These are phyloP conservation scores for Salix brachista DNA, from an alignment of 345 rosid genomes.

Conservation along the genomic window DNA sequence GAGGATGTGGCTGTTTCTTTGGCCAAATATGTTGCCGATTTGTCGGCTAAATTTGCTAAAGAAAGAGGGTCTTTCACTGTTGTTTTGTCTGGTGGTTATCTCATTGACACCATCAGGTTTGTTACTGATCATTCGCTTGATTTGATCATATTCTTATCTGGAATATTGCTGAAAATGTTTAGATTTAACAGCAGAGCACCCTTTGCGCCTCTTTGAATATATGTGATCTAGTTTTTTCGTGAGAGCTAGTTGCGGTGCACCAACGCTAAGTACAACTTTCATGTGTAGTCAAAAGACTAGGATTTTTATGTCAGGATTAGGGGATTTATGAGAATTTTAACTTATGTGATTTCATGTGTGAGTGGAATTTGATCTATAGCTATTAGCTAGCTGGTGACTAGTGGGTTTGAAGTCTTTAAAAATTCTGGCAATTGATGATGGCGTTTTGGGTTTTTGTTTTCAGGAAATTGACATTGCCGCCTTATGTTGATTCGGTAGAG, in stretches of 20 bases:
- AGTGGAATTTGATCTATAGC: too few species aligned
- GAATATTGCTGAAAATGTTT: too few species aligned
- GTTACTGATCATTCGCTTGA: neutral
- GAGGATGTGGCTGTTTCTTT: slow-evolving; percentile 50
- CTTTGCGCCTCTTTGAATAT: too few species aligned
- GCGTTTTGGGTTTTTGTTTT: neutral
- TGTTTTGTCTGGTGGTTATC: slow-evolving; percentile 69
- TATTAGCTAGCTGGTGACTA: too few species aligned
- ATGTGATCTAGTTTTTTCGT: too few species aligned
- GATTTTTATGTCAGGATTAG: too few species aligned
- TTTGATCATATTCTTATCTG: neutral
- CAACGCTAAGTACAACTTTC: too few species aligned
- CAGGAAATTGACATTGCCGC: slow-evolving; percentile 60
- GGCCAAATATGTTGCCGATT: slow-evolving; percentile 53
- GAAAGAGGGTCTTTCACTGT: slow-evolving; percentile 66
- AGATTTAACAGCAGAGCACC: too few species aligned
- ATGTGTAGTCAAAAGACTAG: too few species aligned
- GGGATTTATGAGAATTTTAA: too few species aligned
- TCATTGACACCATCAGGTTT: slow-evolving; percentile 58
- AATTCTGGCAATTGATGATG: neutral
- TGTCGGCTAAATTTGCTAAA: slow-evolving; percentile 51
- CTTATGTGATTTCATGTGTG: neutral
- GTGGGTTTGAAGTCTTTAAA: neutral
- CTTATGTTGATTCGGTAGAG: slow-evolving; percentile 53
- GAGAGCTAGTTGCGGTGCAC: too few species aligned